These are phyloP conservation scores for Euphrasia arctica DNA, from an alignment of 305 asterid genomes.

Conservation along the genomic window DNA sequence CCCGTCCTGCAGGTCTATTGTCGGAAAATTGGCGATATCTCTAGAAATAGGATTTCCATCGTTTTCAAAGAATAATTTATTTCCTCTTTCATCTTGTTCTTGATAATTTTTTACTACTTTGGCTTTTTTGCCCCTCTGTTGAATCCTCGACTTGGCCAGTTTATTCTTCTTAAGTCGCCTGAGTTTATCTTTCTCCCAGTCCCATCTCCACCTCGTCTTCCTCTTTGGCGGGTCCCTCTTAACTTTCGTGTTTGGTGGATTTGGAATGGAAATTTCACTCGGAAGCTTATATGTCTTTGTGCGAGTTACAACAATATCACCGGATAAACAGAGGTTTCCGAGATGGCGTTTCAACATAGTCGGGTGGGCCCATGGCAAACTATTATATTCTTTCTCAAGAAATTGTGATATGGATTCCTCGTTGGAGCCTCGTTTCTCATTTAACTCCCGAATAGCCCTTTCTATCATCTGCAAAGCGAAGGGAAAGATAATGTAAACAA, in stretches of 20 bases:
- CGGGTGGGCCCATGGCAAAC: conserved; percentile 50
- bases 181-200: conserved; percentile 26
- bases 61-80: conserved; percentile 20
- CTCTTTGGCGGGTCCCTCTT: conserved; percentile 29
- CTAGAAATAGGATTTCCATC: not conserved
- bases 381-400: conserved; percentile 33
- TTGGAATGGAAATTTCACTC: conserved; percentile 15
- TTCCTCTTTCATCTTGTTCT: conserved; percentile 24
- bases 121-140: conserved; percentile 12
- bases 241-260: conserved; percentile 9
- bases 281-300: conserved; percentile 36
- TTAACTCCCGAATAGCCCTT: conserved; percentile 44
- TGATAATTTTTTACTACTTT: conserved; percentile 9
- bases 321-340: conserved; percentile 34
- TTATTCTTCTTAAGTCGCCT: conserved; percentile 23
- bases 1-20: not conserved
- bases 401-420: conserved; percentile 49
- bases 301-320: conserved; percentile 35
- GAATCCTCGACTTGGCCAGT: conserved; percentile 15
- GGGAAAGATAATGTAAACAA: not conserved
- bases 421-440: conserved; percentile 47
- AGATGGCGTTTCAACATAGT: conserved; percentile 48
- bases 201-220: conserved; percentile 37
- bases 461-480: conserved; percentile 49
- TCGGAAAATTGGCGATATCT: no score